Conservation (phyloP, 441 rosid species). For the Populus tomentosa region DNA sequence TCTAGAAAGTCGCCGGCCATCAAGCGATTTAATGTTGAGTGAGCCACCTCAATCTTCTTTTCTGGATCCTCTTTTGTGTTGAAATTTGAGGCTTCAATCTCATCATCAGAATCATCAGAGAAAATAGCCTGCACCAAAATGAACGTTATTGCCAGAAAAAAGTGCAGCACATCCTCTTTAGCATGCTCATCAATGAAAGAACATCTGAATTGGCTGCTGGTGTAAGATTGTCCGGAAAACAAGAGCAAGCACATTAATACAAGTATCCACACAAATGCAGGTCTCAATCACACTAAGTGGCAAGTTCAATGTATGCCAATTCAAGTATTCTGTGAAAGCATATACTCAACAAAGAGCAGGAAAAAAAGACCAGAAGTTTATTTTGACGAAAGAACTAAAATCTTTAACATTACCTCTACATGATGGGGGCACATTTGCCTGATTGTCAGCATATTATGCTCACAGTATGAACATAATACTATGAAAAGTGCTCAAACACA, state of each 20-base stretch:
- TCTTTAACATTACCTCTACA: background rate
- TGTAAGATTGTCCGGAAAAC: background rate
- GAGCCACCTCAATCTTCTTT: slow-evolving; percentile 74
- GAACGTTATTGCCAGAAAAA: background rate
- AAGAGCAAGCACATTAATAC: background rate
- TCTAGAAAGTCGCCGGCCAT: slow-evolving; percentile 94
- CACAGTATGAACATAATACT: background rate
- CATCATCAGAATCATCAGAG: slow-evolving; percentile 94
- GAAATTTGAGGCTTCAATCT: slow-evolving; percentile 36
- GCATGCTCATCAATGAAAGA: slow-evolving; percentile 4
- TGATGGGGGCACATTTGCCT: background rate
- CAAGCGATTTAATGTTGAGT: slow-evolving; percentile 73
- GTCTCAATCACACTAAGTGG: background rate
- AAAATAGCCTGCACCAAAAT: slow-evolving; percentile 72
- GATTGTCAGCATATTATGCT: background rate
- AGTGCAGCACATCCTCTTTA: slow-evolving; percentile 3
- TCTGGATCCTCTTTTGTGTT: slow-evolving; percentile 47
- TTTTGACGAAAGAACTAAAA: background rate
- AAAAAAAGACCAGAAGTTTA: background rate
- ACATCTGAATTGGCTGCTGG: background rate
- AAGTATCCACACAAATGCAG: background rate
- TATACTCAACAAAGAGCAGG: background rate
- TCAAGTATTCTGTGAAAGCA: background rate
- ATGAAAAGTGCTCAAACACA: background rate
- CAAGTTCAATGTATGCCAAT: background rate